Percentiles rank a stretch among this genome's conserved stretches.
Conservation (phyloP, 2,329 filamentous ascomycete species). For the Madurella fahalii region DNA sequence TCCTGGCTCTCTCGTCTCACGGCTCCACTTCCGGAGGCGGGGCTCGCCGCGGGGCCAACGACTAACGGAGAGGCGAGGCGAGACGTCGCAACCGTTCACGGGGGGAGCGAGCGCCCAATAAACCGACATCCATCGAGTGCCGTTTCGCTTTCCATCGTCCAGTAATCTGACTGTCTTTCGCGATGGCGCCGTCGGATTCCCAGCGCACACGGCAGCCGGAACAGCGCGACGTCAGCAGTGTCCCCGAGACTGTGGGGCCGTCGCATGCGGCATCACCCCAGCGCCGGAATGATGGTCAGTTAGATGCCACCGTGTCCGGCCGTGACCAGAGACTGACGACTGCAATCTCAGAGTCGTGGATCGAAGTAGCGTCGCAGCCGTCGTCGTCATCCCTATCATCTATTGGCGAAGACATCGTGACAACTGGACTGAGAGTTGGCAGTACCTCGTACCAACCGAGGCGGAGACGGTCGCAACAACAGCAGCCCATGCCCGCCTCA, state of each 20-base stretch:
- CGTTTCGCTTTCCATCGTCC: background rate
- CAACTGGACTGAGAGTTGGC: slow-evolving; percentile 76
- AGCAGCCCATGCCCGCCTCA: slow-evolving; percentile 32
- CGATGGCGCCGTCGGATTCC: slow-evolving; percentile 14
- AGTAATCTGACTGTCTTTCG: background rate
- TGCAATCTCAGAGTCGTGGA: slow-evolving; percentile 75
- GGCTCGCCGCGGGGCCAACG: slow-evolving; percentile 9
- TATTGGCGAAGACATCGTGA: slow-evolving; percentile 82
- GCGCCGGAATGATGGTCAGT: slow-evolving; percentile 35
- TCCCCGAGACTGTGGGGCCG: slow-evolving; percentile 17
- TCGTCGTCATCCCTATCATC: slow-evolving; percentile 91
- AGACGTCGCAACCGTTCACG: background rate
- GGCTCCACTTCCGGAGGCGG: slow-evolving; percentile 17
- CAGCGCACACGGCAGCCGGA: slow-evolving; percentile 19
- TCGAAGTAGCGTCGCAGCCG: slow-evolving; percentile 87
- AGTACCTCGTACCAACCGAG: slow-evolving; percentile 58
- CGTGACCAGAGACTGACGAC: slow-evolving; percentile 6
- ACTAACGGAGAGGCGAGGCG: background rate
- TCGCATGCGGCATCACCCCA: slow-evolving; percentile 24
- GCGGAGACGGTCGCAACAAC: slow-evolving; percentile 47
- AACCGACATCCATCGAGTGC: background rate
- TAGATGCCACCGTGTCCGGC: background rate
- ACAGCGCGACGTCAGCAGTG: slow-evolving; percentile 15
- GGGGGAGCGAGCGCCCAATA: background rate
- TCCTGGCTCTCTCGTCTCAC: slow-evolving; percentile 9